A percentile compares a stretch with the other conserved stretches of the same genome.
These are phyloP conservation scores for Kappamyces sp. DNA, from an alignment of 192 early-diverging fungal species.

Conservation along the genomic window DNA sequence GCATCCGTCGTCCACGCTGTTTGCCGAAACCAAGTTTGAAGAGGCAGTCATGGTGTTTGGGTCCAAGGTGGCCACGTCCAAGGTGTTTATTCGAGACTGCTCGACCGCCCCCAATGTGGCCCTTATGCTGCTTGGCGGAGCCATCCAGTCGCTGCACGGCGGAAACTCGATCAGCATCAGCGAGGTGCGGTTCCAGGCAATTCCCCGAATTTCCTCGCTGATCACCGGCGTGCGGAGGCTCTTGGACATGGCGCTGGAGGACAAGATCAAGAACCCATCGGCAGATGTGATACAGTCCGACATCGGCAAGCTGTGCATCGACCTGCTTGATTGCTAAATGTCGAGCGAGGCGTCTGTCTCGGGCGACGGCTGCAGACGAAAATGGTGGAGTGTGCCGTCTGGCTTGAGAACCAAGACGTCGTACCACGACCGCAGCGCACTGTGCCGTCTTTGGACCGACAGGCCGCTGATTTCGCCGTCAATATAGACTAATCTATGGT, in stretches of 20 bases:
- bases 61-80: slow-evolving; percentile 56
- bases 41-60: slow-evolving; percentile 68
- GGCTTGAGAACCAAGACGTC: too few species aligned
- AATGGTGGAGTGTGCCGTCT: too few species aligned
- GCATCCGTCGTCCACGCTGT: slow-evolving; percentile 76
- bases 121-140: slow-evolving; percentile 77
- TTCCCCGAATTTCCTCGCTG: slow-evolving; percentile 49
- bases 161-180: slow-evolving; percentile 52
- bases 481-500: too few species aligned
- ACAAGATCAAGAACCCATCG: slow-evolving; percentile 65
- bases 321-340: neutral
- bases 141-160: slow-evolving; percentile 63
- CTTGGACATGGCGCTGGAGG: slow-evolving; percentile 61
- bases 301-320: slow-evolving; percentile 10
- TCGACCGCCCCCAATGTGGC: slow-evolving; percentile 62
- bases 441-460: too few species aligned
- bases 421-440: too few species aligned
- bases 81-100: slow-evolving; percentile 62
- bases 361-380: too few species aligned
- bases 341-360: too few species aligned
- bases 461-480: too few species aligned
- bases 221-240: slow-evolving; percentile 68
- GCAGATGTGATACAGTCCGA: slow-evolving; percentile 31
- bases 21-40: slow-evolving; percentile 51
- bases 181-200: slow-evolving; percentile 63